Conservation (phyloP, 768 basidiomycete species). For the Suillus placidus region DNA sequence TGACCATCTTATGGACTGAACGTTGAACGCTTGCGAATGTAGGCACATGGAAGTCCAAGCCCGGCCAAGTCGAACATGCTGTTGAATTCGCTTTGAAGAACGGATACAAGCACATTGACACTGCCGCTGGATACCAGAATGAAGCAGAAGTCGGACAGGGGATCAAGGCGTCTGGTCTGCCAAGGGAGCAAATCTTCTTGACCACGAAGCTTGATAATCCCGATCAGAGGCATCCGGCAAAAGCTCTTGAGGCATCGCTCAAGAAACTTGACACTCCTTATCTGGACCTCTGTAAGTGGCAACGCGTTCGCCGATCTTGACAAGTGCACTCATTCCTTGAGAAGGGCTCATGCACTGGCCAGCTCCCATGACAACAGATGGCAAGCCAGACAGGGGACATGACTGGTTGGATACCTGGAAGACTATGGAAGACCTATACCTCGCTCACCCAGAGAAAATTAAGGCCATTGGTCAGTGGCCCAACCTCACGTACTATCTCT, state of each 20-base stretch:
- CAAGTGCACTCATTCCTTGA: background rate
- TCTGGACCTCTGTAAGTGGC: slow-evolving; percentile 69
- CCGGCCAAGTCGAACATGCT: slow-evolving; percentile 72
- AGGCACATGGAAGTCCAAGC: slow-evolving; percentile 81
- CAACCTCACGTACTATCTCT: background rate
- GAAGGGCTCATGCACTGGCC: slow-evolving; percentile 85
- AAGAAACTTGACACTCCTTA: slow-evolving; percentile 71
- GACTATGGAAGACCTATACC: slow-evolving; percentile 68
- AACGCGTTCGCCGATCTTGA: background rate
- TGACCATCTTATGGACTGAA: background rate
- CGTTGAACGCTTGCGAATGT: background rate
- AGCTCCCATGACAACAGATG: slow-evolving; percentile 64
- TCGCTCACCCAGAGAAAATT: slow-evolving; percentile 68
- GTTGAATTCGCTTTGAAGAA: slow-evolving; percentile 72
- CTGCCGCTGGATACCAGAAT: slow-evolving; percentile 70
- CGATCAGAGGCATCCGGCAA: slow-evolving; percentile 59
- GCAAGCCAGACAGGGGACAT: slow-evolving; percentile 52
- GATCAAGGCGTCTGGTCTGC: slow-evolving; percentile 71
- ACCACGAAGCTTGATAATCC: slow-evolving; percentile 73
- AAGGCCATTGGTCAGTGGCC: slow-evolving; percentile 65
- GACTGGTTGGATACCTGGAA: slow-evolving; percentile 83
- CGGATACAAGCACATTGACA: slow-evolving; percentile 78
- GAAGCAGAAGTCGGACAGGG: slow-evolving; percentile 84
- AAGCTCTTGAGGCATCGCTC: slow-evolving; percentile 72
- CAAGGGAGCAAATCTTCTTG: slow-evolving; percentile 75